phyloP scores from a whole-genome alignment of 163 green algal species.

The Dunaliella salina region DNA sequence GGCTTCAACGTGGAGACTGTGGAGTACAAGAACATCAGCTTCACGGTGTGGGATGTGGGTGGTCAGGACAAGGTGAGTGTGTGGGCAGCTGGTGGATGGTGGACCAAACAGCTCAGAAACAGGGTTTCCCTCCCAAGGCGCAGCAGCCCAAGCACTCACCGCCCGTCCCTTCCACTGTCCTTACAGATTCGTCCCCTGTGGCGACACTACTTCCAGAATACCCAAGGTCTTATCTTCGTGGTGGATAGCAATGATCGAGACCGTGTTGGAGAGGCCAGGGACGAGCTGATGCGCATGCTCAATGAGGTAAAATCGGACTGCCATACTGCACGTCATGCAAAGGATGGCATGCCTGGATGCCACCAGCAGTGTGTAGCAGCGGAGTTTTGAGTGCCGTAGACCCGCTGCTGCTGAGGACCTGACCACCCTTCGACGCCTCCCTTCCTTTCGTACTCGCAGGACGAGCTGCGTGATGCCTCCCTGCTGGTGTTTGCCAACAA shows the following conservation, averaged over 20 bases:
- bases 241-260: conserved; percentile 69
- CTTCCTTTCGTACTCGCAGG: conserved; percentile 22
- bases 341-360: no score
- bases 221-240: conserved; percentile 72
- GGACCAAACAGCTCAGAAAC: no score
- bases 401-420: no score
- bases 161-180: background rate
- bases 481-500: conserved; percentile 82
- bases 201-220: conserved; percentile 87
- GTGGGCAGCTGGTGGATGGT: background rate
- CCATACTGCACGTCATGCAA: no score
- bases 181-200: conserved; percentile 71
- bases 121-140: background rate
- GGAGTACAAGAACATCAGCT: conserved; percentile 98
- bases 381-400: no score
- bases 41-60: conserved; percentile 97
- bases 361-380: no score
- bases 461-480: conserved; percentile 50
- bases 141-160: background rate
- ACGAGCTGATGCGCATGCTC: conserved; percentile 52
- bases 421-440: background rate
- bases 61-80: conserved; percentile 96
- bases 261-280: conserved; percentile 54
- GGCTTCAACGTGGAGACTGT: conserved; percentile 99
- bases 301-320: conserved; percentile 18